Evolutionary conservation across 1,284 basidiomycete species (phyloP), one percentile per base, ranked within the genome.

Genomic region (Inonotus obliquus): DNA sequence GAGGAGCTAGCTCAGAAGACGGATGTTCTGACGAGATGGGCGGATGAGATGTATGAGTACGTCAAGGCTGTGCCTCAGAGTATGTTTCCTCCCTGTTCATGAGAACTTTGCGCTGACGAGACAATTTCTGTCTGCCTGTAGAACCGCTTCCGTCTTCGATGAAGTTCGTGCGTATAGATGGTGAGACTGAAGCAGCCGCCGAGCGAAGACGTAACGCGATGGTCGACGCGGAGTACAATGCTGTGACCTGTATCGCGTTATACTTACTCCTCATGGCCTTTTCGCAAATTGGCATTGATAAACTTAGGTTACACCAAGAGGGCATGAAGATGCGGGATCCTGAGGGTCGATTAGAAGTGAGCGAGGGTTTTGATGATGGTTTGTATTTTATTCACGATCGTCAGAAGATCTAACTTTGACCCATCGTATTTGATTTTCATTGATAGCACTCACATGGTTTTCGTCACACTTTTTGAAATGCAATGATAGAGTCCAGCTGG

Each of bases 1-100:
- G 95, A 98, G 71, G 92, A 96, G 65, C 75, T 95, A 0, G 96
- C 94, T 10, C 94, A 97, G 79, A 98, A 98, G 81, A 95, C 96
- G 25, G 91, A 92, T 65, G 94, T 96, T 39, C 77, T 98, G 59
- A 91, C 91, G 57, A 89, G 92, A 66, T 96, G 96, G 83, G 96
- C 92, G 38, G 96, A 98, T 74, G 86, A 90, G 72, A 92, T 95
- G 83, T 89, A 96, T 65, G 86, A 92, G 59, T 86, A 85, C 73
- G 85, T 91, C 52, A 92, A 85, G 74, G 85, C 84, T 23, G 77
- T 89, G 47, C 87, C 88, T 25, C 85, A 89, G 73, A 91, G 89
- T 91, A 66, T 56, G 89, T 78, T 60, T 4, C 37, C 48, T 51
- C n/a, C 3, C 54, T 44, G 23, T 57, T 51, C 4, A 39, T 52